A percentile compares a stretch with the other conserved stretches of the same genome.
Evolutionary conservation across 139 green algal species (phyloP).

Genomic region (Desmodesmus armatus): DNA sequence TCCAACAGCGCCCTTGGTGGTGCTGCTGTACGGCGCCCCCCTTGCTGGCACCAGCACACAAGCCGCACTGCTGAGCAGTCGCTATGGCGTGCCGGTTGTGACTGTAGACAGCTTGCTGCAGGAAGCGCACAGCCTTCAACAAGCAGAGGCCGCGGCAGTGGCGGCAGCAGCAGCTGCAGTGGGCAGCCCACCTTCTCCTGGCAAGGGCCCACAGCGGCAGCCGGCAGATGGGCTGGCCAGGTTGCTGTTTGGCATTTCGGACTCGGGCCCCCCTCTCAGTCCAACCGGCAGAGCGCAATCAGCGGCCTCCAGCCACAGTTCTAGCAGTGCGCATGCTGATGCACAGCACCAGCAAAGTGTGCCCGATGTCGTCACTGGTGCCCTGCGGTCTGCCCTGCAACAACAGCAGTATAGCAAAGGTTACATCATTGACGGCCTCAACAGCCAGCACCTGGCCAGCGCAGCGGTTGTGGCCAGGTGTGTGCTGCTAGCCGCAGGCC

Average conservation of each 20-base stretch:
- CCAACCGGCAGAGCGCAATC: not conserved
- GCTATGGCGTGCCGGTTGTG: slow-evolving; percentile 62
- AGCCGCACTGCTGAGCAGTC: slow-evolving; percentile 59
- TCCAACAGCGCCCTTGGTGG: slow-evolving; percentile 31
- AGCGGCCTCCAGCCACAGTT: slow-evolving; percentile 12
- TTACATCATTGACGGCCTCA: slow-evolving; percentile 66
- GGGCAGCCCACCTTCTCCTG: not conserved
- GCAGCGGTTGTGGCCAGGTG: slow-evolving; percentile 27
- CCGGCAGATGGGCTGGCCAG: not conserved
- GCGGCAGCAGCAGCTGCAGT: not conserved
- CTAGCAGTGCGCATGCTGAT: not conserved
- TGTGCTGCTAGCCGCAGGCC: slow-evolving; percentile 58
- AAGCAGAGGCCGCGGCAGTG: not conserved
- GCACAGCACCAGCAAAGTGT: not conserved
- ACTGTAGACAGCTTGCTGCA: slow-evolving; percentile 65
- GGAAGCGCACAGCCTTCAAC: not conserved
- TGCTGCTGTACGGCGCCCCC: slow-evolving; percentile 59
- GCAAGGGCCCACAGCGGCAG: too few relatives aligned
- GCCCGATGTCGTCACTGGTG: slow-evolving; percentile 13
- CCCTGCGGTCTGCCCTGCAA: slow-evolving; percentile 32
- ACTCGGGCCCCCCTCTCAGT: too few relatives aligned
- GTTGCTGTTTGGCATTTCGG: not conserved
- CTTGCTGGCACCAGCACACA: slow-evolving; percentile 54
- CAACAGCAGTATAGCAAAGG: slow-evolving; percentile 52
- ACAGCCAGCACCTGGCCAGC: slow-evolving; percentile 44